Conservation (phyloP, 352 stramenopile species). For the Pythium apleroticum region DNA sequence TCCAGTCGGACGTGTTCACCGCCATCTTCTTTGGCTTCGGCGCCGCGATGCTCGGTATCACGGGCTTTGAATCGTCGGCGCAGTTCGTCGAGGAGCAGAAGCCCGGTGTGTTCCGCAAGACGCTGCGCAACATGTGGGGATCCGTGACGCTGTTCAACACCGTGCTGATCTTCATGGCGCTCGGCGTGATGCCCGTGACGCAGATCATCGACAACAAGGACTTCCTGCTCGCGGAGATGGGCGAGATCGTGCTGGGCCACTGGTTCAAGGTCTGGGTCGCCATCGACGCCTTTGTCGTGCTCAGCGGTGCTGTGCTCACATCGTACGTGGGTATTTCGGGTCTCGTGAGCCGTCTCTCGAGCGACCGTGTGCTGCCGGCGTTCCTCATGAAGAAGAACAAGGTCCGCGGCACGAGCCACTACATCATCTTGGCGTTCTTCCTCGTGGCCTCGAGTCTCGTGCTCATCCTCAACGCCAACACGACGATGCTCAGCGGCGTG, state of each 20-base stretch:
- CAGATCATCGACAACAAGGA: constrained; percentile 53
- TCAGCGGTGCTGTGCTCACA: constrained; percentile 75
- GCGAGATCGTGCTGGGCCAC: constrained; percentile 38
- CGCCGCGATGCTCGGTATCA: constrained; percentile 78
- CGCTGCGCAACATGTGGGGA: constrained; percentile 67
- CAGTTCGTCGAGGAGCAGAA: constrained; percentile 86
- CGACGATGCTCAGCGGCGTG: constrained; percentile 83
- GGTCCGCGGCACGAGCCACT: constrained; percentile 58
- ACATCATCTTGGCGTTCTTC: constrained; percentile 70
- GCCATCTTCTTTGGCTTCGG: constrained; percentile 63
- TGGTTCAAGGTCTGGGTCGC: constrained; percentile 54
- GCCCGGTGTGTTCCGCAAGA: constrained; percentile 63
- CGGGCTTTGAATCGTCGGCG: constrained; percentile 79
- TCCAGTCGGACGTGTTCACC: constrained; percentile 32
- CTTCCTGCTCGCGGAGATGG: constrained; percentile 64
- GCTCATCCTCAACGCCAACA: constrained; percentile 60
- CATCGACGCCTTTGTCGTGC: constrained; percentile 78
- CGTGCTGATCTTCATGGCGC: constrained; percentile 54
- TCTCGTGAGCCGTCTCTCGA: constrained; percentile 57
- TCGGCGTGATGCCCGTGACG: constrained; percentile 57
- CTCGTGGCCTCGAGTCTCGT: constrained; percentile 46
- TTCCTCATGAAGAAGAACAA: constrained; percentile 46
- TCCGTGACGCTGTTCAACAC: constrained; percentile 80
- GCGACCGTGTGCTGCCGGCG: constrained; percentile 47
- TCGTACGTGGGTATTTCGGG: constrained; percentile 82